phyloP scores from a whole-genome alignment of 2,329 filamentous ascomycete species.

The Phaeoacremonium minimum region DNA sequence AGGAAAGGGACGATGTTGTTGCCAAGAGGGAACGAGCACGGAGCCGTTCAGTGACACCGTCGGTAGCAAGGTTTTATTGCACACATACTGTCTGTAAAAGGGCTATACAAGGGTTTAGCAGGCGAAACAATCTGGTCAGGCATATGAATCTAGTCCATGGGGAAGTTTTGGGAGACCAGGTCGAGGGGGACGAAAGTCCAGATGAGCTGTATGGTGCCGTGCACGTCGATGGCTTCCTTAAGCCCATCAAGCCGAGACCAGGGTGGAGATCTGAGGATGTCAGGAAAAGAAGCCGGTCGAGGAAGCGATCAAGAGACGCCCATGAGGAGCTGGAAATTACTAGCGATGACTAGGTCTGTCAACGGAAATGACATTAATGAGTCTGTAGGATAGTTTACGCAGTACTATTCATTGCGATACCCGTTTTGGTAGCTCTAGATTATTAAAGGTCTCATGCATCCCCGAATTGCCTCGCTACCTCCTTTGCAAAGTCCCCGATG shows the following conservation, averaged over 20 bases:
- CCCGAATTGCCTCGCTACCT: constrained; percentile 32
- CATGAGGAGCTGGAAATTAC: too few species aligned
- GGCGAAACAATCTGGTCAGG: constrained; percentile 27
- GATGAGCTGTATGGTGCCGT: constrained; percentile 58
- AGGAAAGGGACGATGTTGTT: constrained; percentile 1
- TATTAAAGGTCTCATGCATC: constrained; percentile 1
- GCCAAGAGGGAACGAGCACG: neutral
- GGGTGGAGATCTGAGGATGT: constrained; percentile 41
- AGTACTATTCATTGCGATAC: too few species aligned
- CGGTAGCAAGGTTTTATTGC: neutral
- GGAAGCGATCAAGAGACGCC: neutral
- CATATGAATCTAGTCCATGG: constrained; percentile 42
- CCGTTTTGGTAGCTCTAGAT: neutral
- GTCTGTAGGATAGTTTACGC: neutral
- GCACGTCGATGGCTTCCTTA: constrained; percentile 65
- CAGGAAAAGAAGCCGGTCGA: constrained; percentile 8
- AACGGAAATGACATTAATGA: too few species aligned
- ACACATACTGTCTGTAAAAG: neutral
- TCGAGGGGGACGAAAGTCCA: constrained; percentile 33
- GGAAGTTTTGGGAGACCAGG: constrained; percentile 8
- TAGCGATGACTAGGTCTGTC: too few species aligned
- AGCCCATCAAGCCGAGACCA: constrained; percentile 42
- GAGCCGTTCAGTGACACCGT: neutral
- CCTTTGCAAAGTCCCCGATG: constrained; percentile 31
- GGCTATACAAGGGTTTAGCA: constrained; percentile 26